Base-by-base conservation (phyloP, 169 alveolate species). In the Eimeria praecox region DNA sequence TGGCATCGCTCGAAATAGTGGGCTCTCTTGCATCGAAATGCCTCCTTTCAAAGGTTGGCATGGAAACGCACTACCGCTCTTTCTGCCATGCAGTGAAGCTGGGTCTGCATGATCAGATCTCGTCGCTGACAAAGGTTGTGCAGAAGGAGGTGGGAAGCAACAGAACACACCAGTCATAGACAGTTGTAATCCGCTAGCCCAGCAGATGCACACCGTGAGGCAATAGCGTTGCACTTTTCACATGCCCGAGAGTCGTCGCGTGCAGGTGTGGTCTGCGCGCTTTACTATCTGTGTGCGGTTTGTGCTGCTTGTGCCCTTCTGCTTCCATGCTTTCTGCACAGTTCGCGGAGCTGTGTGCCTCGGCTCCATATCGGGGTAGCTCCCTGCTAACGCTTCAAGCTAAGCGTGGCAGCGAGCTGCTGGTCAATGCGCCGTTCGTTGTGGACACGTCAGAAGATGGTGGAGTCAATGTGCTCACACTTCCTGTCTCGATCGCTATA, bases 401-500 rank as follows among this genome's bases (percentile, higher is more conserved):
- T 95, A 90, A 97, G 66, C 95, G 98, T 38, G 99, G 99, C 42
- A 97, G 98, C 85, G 99, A 98, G 91, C 94, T 97, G 69, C 95
- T 98, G 92, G 98, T 98, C 52, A 98, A 98, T 93, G 97, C 98
- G 49, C 99, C 99, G 16, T 94, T 98, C 69, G 96, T 97, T 35
- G 97, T 97, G 42, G 97, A 96, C 95, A 97, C 98, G 33, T 77
- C 97, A 69, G 98, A 97, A 52, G 97, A 96, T 54, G 97, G 97
- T 16, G 98, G 97, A 38, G 97, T 97, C 59, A 98, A 97, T 87
- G 97, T 97, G 44, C 97, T 98, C 97, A 97, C 99, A 8, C 96
- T 98, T 66, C 99, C 99, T 40, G 97, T 98, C 62, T 97, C 98
- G n/a, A 94, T 97, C 40, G 98, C 98, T 10, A 97, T 98, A 52